These are phyloP conservation scores for Capsella bursapastoris DNA, from an alignment of 345 rosid genomes.

Conservation along the genomic window DNA sequence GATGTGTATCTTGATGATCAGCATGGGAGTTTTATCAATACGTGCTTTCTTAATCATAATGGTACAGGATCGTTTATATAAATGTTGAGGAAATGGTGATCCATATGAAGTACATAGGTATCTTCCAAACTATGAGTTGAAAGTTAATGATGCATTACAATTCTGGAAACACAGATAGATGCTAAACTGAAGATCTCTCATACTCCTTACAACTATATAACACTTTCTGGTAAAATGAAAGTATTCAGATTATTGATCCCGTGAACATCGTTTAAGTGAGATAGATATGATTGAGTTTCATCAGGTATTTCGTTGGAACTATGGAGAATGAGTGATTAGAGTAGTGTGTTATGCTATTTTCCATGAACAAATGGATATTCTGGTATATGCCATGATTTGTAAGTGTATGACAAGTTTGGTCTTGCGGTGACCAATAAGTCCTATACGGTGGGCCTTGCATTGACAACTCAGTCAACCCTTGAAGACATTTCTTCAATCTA, in stretches of 20 bases:
- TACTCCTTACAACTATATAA: not conserved
- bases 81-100: no score
- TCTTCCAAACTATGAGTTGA: not conserved
- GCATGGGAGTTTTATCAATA: no score
- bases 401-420: slow-evolving; percentile 37
- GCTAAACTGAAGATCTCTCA: not conserved
- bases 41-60: no score
- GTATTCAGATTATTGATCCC: not conserved
- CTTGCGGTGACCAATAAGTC: slow-evolving; percentile 49
- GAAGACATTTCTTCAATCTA: slow-evolving; percentile 43
- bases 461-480: slow-evolving; percentile 70
- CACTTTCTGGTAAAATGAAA: not conserved
- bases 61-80: no score
- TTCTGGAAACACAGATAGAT: not conserved
- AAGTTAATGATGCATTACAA: not conserved
- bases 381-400: slow-evolving; percentile 30
- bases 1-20: no score
- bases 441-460: slow-evolving; percentile 68
- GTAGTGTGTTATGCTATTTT: slow-evolving; percentile 3
- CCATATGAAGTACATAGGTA: no score
- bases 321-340: not conserved
- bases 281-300: slow-evolving; percentile 34
- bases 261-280: not conserved
- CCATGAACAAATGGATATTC: slow-evolving; percentile 14
- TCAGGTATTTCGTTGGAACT: not conserved